Base-by-base conservation (phyloP, 2,329 filamentous ascomycete genomes). In the Aciculosporium take region DNA sequence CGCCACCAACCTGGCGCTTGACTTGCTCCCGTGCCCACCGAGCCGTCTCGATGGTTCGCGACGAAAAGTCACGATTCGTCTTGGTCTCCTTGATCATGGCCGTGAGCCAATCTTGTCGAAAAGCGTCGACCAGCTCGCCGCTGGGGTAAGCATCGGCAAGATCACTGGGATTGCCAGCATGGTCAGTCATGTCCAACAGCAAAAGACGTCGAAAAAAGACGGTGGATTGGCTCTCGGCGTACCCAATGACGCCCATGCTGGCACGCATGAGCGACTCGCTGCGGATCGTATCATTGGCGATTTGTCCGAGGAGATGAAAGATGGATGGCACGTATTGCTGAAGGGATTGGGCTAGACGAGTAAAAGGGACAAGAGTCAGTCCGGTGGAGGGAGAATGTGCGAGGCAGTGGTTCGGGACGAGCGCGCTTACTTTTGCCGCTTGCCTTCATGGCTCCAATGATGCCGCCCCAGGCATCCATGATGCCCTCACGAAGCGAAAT, bases 391-490 rank as follows among this genome's bases (percentile, higher is more conserved):
- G 13, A 23, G 6, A 23, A 34, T 13, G 25, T 18, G 17, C 9
- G n/a, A 66, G n/a, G n/a, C n/a, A n/a, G n/a, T n/a, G n/a, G n/a
- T n/a, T n/a, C n/a, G n/a, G n/a, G n/a, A n/a, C n/a, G n/a, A n/a
- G n/a, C n/a, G n/a, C n/a, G n/a, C 77, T 61, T 63, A 83, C 81
- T 79, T 69, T 89, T 89, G 55, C 68, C 69, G 55, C 81, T 84
- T 39, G 72, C 66, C 69, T 91, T 94, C 81, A 96, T 87, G 40
- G 91, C 87, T 60, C 89, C 79, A 57, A 98, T 87, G 50, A 94
- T 91, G 51, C 91, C 91, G 54, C 88, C 87, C 88, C 93, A 98
- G 27, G 91, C 91, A 70, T 98, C 91, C 81, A 96, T 94, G 51
- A 98, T 96, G 52, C 89, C 91, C 59, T 98, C 93, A 41, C 91